These are phyloP conservation scores for Cryphonectria japonica DNA, from an alignment of 2,329 filamentous ascomycete genomes.

Conservation along the genomic window DNA sequence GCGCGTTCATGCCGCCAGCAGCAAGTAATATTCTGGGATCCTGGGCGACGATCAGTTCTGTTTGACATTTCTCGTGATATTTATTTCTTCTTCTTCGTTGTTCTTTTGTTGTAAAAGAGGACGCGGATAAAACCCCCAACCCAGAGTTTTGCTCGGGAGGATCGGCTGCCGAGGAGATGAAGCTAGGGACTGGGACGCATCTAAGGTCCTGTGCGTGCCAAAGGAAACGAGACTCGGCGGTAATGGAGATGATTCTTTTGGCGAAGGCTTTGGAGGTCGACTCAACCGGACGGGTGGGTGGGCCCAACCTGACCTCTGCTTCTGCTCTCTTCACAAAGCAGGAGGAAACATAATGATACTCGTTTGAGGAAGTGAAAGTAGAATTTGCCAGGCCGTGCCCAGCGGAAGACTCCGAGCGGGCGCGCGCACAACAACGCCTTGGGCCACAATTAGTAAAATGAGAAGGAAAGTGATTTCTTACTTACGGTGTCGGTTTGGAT, in stretches of 20 bases:
- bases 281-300: neutral
- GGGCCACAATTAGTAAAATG: neutral
- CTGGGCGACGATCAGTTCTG: conserved; percentile 1
- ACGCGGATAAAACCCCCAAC: neutral
- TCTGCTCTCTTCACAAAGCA: neutral
- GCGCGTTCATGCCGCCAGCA: neutral
- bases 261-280: too few relatives aligned
- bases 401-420: neutral
- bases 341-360: neutral
- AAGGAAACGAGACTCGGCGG: too few relatives aligned
- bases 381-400: neutral
- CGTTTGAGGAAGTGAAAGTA: neutral
- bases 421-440: neutral
- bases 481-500: neutral
- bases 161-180: neutral
- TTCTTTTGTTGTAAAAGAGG: neutral
- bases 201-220: neutral
- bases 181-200: neutral
- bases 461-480: neutral
- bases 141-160: neutral
- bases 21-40: neutral
- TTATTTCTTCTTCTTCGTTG: neutral
- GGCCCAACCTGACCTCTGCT: too few relatives aligned
- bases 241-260: neutral
- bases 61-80: neutral